A percentile compares a stretch with the other conserved stretches of the same genome.
Evolutionary conservation across 2,329 filamentous ascomycete genomes (phyloP).

Genomic region (Fusarium sp.): DNA sequence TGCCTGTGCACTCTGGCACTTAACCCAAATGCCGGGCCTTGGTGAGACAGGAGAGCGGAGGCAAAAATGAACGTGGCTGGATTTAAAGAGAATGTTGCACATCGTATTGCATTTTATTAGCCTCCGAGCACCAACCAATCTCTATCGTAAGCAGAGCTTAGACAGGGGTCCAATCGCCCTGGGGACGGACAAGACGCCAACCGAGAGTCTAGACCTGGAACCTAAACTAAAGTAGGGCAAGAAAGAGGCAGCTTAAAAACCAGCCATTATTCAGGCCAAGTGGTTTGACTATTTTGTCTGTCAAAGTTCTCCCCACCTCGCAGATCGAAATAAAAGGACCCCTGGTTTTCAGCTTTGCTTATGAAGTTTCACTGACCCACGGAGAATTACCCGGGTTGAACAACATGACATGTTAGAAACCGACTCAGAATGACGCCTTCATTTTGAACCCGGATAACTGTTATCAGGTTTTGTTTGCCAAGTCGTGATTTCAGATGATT

Average conservation of each 20-base stretch:
- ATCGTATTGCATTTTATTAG: conserved; percentile 6
- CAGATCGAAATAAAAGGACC: conserved; percentile 11
- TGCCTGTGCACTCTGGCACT: background rate
- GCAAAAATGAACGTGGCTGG: conserved; percentile 1
- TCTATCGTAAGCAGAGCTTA: conserved; percentile 3
- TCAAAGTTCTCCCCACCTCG: background rate
- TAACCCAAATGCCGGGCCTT: background rate
- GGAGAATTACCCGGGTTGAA: background rate
- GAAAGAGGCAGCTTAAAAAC: background rate
- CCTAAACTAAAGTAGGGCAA: background rate
- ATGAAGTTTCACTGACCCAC: background rate
- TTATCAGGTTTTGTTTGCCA: background rate
- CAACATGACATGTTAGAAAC: background rate
- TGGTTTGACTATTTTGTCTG: background rate
- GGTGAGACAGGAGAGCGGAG: background rate
- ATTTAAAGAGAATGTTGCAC: background rate
- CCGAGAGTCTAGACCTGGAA: background rate
- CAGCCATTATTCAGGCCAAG: background rate
- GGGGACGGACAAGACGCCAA: background rate
- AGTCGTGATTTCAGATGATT: background rate
- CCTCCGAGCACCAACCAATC: conserved; percentile 15
- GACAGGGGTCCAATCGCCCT: conserved; percentile 12
- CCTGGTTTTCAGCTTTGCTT: conserved; percentile 6
- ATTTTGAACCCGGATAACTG: background rate
- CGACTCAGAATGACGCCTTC: background rate